These are phyloP conservation scores for Rhizophagus clarus DNA, from an alignment of 192 early-diverging fungal genomes.

Conservation along the genomic window DNA sequence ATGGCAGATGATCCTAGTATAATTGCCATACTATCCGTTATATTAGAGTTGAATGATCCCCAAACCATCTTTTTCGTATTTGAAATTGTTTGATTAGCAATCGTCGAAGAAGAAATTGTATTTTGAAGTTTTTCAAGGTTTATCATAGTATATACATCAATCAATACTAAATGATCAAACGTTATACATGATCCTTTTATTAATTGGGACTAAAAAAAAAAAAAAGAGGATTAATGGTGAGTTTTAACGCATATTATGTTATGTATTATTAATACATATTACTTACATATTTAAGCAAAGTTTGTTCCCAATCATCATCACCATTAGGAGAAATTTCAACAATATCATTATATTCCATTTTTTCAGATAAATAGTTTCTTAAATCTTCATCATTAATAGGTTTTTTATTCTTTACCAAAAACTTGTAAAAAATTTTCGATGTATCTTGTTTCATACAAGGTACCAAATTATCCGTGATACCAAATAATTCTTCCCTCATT, in stretches of 20 bases:
- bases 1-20: not conserved
- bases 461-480: conserved; percentile 52
- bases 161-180: conserved; percentile 47
- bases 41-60: not conserved
- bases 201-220: not conserved
- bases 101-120: conserved; percentile 17
- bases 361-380: conserved; percentile 45
- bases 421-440: conserved; percentile 44
- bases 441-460: conserved; percentile 51
- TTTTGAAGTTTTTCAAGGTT: conserved; percentile 36
- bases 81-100: conserved; percentile 18
- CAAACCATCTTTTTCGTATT: not conserved
- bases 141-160: conserved; percentile 40
- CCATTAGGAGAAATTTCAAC: conserved; percentile 25
- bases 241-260: too few relatives aligned
- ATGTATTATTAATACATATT: too few relatives aligned
- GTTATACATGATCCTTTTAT: conserved; percentile 28
- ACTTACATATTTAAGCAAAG: conserved; percentile 36
- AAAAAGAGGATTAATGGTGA: not conserved
- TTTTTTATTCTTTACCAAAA: conserved; percentile 40
- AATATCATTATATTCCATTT: conserved; percentile 57
- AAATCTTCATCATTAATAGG: not conserved
- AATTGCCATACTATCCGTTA: not conserved
- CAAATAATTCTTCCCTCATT: conserved; percentile 57
- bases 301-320: conserved; percentile 28